These are phyloP conservation scores for Acer yangbiense DNA, from an alignment of 345 rosid genomes.

Conservation along the genomic window DNA sequence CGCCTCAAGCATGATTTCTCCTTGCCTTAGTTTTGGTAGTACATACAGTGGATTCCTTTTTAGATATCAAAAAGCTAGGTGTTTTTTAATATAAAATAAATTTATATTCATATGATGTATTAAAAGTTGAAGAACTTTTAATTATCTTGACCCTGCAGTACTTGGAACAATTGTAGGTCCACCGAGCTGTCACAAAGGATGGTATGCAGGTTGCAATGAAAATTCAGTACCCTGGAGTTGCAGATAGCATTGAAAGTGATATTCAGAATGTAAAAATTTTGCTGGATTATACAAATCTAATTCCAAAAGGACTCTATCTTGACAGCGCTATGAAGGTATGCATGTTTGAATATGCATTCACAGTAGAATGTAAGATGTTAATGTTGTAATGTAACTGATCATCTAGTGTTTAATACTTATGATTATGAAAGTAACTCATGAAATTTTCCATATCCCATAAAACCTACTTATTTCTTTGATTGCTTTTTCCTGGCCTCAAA, in stretches of 20 bases:
- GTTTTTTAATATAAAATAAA: neutral
- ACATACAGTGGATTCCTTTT: neutral
- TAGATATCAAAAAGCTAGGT: neutral
- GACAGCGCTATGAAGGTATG: conserved; percentile 93
- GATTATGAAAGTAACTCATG: neutral
- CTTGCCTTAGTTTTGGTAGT: neutral
- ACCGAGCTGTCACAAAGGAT: conserved; percentile 78
- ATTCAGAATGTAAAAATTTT: conserved; percentile 90
- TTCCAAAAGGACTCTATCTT: conserved; percentile 90
- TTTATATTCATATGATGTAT: neutral
- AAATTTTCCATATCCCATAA: neutral
- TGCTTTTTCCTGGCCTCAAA: neutral
- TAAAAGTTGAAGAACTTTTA: neutral
- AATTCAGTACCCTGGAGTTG: conserved; percentile 99
- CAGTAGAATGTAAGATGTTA: neutral
- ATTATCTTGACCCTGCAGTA: conserved; percentile 16
- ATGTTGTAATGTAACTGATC: neutral
- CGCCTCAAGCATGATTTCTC: neutral
- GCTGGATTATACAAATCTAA: conserved; percentile 77
- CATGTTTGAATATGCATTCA: neutral
- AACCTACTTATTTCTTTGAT: neutral
- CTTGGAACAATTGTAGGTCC: conserved; percentile 61
- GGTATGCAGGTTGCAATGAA: conserved; percentile 82
- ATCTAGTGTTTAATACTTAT: neutral
- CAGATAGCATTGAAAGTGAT: conserved; percentile 93